Evolutionary conservation across 208 protist species (phyloP).

Genomic region (Tritrichomonas musculus): DNA sequence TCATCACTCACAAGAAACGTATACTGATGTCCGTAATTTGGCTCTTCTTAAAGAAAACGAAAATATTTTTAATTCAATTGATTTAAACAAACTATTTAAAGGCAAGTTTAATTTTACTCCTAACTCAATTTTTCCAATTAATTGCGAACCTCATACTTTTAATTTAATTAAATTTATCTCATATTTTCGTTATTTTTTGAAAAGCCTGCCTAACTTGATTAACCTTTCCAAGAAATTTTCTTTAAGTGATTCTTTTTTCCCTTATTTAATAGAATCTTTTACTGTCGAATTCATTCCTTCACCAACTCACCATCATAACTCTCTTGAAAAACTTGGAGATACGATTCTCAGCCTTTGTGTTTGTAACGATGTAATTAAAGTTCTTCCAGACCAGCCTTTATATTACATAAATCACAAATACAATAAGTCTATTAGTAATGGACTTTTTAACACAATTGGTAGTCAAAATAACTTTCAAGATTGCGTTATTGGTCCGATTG

Average conservation of each 20-base stretch:
- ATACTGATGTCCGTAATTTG: too few relatives aligned
- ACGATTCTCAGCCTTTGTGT: background rate
- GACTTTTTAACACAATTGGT: background rate
- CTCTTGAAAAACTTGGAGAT: background rate
- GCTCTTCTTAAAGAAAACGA: too few relatives aligned
- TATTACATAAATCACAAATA: background rate
- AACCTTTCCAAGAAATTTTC: background rate
- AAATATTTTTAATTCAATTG: background rate
- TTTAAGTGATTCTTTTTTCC: background rate
- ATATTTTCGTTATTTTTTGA: background rate
- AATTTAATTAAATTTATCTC: background rate
- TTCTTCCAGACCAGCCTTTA: background rate
- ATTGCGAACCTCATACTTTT: background rate
- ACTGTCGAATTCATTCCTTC: conserved; percentile 8
- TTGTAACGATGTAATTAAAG: background rate
- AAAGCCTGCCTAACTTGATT: background rate
- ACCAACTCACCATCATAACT: background rate
- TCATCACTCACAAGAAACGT: too few relatives aligned
- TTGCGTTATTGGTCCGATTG: background rate
- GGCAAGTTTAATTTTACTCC: background rate
- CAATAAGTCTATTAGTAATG: background rate
- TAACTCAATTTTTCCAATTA: background rate
- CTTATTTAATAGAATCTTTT: background rate
- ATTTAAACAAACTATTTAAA: background rate
- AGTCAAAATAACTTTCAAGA: background rate